Base-by-base conservation (phyloP, 257 asterid species). In the Eucommia ulmoides region DNA sequence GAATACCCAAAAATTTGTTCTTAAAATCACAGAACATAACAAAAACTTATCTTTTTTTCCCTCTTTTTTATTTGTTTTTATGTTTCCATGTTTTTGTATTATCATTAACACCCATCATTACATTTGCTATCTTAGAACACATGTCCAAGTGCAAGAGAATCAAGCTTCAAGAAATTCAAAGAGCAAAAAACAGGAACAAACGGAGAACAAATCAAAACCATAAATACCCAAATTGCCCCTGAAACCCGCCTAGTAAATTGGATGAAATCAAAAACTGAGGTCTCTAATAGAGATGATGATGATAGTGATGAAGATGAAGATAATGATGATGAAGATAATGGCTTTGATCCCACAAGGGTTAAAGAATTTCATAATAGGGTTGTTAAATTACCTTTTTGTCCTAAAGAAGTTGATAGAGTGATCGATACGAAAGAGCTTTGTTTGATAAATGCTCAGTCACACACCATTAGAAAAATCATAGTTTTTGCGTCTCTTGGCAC, bases 401-500 rank as follows among this genome's bases (percentile, higher is more conserved):
- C 66, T 17, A 65, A 42, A 50, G 71, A 65, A 20, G 62, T 65
- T 9, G 23, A 23, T 24, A 48, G 60, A 53, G 54, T 65, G 2
- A 35, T 65, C 12, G 50, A 38, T 3, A 46, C 61, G 9, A 23
- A 49, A 35, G 62, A 53, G 33, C 58, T 65, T 41, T 53, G 22
- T 2, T 1, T 24, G 42, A 52, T 41, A 49, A 65, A 65, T 42
- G 71, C 66, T 53, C 71, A 65, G 16, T 59, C 71, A 19, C 71
- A 65, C 49, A 53, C 65, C 41, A 59, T 65, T 1, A 53, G 71
- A 47, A 65, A 65, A 23, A 64, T 65, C 22, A 46, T 65, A 48
- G 71, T 58, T 23, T 65, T 65, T 24, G 29, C 66, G 8, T 56
- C 66, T 53, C 66, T 65, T 49, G 66, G 71, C 14, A 53, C 33